phyloP scores from a whole-genome alignment of 176 grass and related monocot species.

The Aegilops longissima region DNA sequence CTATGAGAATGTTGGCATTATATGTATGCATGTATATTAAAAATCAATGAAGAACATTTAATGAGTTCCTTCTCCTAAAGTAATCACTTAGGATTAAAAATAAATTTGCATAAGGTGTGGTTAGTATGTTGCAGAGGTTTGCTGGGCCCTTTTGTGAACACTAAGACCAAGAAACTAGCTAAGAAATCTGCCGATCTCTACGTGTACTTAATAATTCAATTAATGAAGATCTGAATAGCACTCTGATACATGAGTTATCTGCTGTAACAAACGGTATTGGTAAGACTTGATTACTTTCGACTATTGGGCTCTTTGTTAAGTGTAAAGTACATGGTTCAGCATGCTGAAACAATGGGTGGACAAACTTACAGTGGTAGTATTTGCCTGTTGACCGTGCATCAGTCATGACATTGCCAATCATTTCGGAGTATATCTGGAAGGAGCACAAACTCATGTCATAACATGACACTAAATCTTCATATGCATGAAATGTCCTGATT shows the following conservation, averaged over 20 bases:
- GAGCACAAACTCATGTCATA: not conserved
- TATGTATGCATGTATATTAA: not conserved
- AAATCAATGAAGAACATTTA: slow-evolving; percentile 15
- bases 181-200: not conserved
- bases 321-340: not conserved
- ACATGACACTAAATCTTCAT: not conserved
- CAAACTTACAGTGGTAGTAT: slow-evolving; percentile 98
- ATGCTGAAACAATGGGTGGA: not conserved
- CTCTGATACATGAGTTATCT: not conserved
- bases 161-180: not conserved
- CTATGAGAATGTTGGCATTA: not conserved
- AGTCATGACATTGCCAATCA: slow-evolving; percentile 99
- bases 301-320: not conserved
- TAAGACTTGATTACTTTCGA: not conserved
- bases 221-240: not conserved
- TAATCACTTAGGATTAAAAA: not conserved
- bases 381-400: slow-evolving; percentile 97
- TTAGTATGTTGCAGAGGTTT: not conserved
- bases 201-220: not conserved
- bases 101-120: not conserved
- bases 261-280: not conserved
- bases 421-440: slow-evolving; percentile 95
- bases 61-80: not conserved
- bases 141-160: not conserved
- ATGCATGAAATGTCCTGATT: not conserved